Conservation (phyloP, 2,329 filamentous ascomycete species). For the Phoma sp. region DNA sequence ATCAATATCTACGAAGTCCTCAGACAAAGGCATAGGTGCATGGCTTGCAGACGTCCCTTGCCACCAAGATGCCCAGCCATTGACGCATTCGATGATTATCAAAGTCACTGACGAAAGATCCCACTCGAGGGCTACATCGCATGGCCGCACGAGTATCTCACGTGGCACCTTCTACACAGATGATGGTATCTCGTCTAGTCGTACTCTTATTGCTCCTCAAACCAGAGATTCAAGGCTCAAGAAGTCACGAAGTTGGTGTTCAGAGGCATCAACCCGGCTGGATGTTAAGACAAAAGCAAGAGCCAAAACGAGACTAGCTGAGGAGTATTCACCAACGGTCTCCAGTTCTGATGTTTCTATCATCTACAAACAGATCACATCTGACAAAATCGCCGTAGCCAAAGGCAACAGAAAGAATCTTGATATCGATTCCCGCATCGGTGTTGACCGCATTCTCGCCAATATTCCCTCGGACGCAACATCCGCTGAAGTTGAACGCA, state of each 20-base stretch:
- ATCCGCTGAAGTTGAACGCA: slow-evolving; percentile 31
- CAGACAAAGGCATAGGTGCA: slow-evolving; percentile 32
- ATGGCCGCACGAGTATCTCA: slow-evolving; percentile 23
- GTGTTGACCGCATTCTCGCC: slow-evolving; percentile 37
- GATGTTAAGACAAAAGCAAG: slow-evolving; percentile 18
- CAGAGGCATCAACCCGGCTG: slow-evolving; percentile 21
- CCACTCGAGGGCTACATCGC: slow-evolving; percentile 20
- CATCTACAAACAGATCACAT: slow-evolving; percentile 33
- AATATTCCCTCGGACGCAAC: slow-evolving; percentile 35
- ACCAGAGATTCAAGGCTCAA: slow-evolving; percentile 20
- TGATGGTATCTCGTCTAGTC: slow-evolving; percentile 29
- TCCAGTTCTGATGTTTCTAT: slow-evolving; percentile 36
- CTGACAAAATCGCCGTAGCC: slow-evolving; percentile 38
- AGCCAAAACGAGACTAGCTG: slow-evolving; percentile 16
- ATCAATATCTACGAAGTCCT: slow-evolving; percentile 9
- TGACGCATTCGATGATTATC: slow-evolving; percentile 27
- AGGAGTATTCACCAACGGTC: slow-evolving; percentile 27
- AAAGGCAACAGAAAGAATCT: slow-evolving; percentile 35
- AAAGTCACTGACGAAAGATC: slow-evolving; percentile 15
- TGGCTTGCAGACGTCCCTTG: slow-evolving; percentile 39
- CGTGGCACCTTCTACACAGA: slow-evolving; percentile 41
- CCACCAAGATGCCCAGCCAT: slow-evolving; percentile 25
- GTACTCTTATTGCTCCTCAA: slow-evolving; percentile 27
- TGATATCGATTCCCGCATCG: slow-evolving; percentile 30
- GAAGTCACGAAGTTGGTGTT: slow-evolving; percentile 33